A percentile compares a stretch with the other conserved stretches of the same genome.
phyloP scores from a whole-genome alignment of 164 flowering plant species.

The Liriodendron chinense region DNA sequence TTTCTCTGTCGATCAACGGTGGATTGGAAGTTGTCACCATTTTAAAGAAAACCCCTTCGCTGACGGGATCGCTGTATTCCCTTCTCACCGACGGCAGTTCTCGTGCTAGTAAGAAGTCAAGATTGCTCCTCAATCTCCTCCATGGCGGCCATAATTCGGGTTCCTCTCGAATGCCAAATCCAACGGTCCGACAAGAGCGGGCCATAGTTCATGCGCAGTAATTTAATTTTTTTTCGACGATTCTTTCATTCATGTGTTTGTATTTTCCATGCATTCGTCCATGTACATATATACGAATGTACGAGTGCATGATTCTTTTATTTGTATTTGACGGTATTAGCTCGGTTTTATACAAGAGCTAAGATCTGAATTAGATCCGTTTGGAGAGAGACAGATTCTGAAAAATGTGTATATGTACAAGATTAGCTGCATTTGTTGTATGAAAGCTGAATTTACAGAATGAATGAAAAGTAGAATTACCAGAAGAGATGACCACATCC shows the following conservation, averaged over 20 bases:
- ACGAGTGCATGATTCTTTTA: background rate
- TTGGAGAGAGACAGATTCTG: background rate
- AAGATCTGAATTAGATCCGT: background rate
- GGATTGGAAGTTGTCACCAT: conserved; percentile 46
- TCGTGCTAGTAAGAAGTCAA: conserved; percentile 56
- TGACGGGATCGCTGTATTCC: conserved; percentile 52
- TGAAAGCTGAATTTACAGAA: background rate
- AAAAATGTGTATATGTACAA: background rate
- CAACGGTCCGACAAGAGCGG: conserved; percentile 26
- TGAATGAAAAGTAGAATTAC: background rate
- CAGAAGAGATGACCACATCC: no score
- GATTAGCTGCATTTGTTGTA: background rate
- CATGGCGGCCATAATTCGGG: conserved; percentile 42
- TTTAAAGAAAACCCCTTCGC: conserved; percentile 35
- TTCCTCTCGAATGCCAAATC: conserved; percentile 19
- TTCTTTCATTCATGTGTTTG: background rate
- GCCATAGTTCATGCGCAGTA: conserved; percentile 34
- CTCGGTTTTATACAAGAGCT: conserved; percentile 52
- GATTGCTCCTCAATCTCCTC: conserved; percentile 47
- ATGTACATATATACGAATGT: conserved; percentile 4
- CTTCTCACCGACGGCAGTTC: conserved; percentile 50
- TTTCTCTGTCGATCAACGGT: conserved; percentile 48
- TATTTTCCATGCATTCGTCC: background rate
- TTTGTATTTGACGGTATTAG: conserved; percentile 13
- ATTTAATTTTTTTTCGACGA: background rate